Percentiles rank a stretch among this genome's conserved stretches.
Conservation (phyloP, 345 rosid species). For the Eucalyptus dawsonii region DNA sequence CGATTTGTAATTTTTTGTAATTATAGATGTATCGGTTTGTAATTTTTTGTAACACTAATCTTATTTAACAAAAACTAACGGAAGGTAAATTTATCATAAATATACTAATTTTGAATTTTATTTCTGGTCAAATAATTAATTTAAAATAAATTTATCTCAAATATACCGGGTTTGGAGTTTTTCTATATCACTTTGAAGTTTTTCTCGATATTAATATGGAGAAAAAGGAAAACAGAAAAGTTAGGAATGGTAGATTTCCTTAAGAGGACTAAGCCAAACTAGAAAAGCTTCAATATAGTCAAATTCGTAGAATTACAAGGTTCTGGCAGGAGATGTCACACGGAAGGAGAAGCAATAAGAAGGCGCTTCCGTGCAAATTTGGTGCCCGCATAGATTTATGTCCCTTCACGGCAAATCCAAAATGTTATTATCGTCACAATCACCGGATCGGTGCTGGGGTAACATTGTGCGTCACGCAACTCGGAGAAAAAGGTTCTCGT, state of each 20-base stretch:
- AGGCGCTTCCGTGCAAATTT: not conserved
- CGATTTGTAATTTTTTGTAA: accelerated
- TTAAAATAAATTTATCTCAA: no score
- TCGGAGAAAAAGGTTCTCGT: not conserved
- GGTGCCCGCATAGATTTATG: not conserved
- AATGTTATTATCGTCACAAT: not conserved
- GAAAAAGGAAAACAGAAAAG: not conserved
- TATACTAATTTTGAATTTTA: accelerated
- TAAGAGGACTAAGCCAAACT: not conserved
- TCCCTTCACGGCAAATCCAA: not conserved
- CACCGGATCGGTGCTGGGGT: not conserved
- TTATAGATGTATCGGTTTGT: accelerated
- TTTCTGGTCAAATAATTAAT: accelerated
- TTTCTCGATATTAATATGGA: no score
- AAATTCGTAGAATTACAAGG: not conserved
- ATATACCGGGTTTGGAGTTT: no score
- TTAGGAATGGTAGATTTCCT: not conserved
- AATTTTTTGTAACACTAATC: accelerated
- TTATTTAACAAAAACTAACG: accelerated
- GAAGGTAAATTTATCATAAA: no score
- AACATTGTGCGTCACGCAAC: not conserved
- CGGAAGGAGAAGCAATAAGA: not conserved
- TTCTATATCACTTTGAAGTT: no score
- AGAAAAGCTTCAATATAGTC: not conserved
- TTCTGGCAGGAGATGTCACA: not conserved